Evolutionary conservation across 305 asterid species (phyloP).

Genomic region (Fraxinus velutina): DNA sequence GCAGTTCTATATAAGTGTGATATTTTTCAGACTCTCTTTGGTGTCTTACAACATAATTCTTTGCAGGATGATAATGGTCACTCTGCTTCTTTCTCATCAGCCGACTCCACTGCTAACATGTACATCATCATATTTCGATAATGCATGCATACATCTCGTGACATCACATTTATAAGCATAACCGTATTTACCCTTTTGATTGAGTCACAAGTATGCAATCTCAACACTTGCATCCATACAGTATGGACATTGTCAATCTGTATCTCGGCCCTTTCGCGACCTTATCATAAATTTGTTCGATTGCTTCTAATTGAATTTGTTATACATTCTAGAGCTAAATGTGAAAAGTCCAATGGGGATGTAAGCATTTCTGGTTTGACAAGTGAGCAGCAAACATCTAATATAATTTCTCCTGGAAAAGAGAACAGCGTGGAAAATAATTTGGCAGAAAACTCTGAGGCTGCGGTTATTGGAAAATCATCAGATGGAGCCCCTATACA

Average conservation of each 20-base stretch:
- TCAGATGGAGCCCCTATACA: constrained; percentile 36
- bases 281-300: constrained; percentile 1
- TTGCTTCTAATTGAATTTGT: constrained; percentile 15
- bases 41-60: constrained; percentile 26
- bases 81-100: constrained; percentile 41
- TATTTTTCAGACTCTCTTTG: constrained; percentile 5
- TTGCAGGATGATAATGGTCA: constrained; percentile 62
- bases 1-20: background rate
- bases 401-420: constrained; percentile 29
- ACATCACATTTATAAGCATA: background rate
- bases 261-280: background rate
- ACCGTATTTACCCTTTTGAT: background rate
- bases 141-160: background rate
- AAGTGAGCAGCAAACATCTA: constrained; percentile 37
- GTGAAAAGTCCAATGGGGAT: constrained; percentile 61
- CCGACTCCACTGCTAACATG: constrained; percentile 43
- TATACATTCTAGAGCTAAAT: constrained; percentile 41
- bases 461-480: constrained; percentile 46
- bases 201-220: background rate
- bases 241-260: background rate
- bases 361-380: constrained; percentile 38
- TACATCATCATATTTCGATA: constrained; percentile 35
- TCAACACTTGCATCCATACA: background rate
- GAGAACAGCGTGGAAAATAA: constrained; percentile 44
- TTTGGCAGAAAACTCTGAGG: constrained; percentile 38